These are phyloP conservation scores for Nothomitra cinnamomea DNA, from an alignment of 2,329 filamentous ascomycete genomes.

Conservation along the genomic window DNA sequence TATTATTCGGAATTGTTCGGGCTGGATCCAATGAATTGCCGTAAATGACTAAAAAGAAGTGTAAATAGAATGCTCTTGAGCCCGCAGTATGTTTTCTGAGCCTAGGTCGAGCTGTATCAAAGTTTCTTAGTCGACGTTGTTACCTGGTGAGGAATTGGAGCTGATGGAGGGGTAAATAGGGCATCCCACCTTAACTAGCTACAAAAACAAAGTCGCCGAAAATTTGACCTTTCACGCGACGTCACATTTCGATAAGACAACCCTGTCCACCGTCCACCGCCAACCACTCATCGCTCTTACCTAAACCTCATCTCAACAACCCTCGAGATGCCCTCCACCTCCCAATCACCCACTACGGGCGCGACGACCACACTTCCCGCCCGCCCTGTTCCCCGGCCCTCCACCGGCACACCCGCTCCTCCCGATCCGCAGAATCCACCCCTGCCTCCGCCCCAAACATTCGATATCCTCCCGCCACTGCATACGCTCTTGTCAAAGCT, in stretches of 20 bases:
- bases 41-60: background rate
- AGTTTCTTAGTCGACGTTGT: background rate
- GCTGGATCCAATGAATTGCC: background rate
- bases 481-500: conserved; percentile 63
- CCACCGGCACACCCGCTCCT: conserved; percentile 25
- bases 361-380: conserved; percentile 20
- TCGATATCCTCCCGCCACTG: conserved; percentile 74
- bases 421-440: conserved; percentile 40
- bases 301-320: background rate
- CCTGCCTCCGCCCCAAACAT: conserved; percentile 60
- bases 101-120: background rate
- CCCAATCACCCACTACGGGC: background rate
- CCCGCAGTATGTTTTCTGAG: background rate
- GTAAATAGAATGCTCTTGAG: background rate
- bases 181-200: background rate
- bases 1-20: background rate
- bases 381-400: conserved; percentile 13
- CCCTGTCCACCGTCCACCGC: background rate
- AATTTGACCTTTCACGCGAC: background rate
- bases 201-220: conserved; percentile 1
- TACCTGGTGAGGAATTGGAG: background rate
- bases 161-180: background rate
- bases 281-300: background rate
- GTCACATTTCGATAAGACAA: conserved; percentile 1
- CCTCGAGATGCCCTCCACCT: background rate